Conservation (phyloP, 176 grass and related monocot species). For the sorghum (Sorghum bicolor) region DNA sequence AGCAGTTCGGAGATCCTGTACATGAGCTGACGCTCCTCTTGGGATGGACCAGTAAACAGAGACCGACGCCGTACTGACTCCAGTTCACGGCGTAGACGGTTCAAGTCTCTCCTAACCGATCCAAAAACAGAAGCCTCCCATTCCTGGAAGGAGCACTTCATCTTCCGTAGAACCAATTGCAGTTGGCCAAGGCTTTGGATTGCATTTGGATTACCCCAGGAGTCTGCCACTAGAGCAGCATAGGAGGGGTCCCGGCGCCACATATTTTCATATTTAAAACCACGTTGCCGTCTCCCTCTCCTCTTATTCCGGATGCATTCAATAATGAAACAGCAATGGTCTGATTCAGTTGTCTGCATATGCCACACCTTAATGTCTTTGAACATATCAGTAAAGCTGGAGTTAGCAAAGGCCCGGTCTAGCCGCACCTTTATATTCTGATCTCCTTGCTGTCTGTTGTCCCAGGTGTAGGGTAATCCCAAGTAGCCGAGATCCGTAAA, state of each 20-base stretch:
- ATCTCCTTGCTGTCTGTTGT: too few relatives aligned
- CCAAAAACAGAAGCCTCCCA: not conserved
- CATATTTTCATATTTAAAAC: not conserved
- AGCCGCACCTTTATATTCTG: too few relatives aligned
- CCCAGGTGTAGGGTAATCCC: too few relatives aligned
- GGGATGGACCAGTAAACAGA: accelerated
- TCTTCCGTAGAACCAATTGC: accelerated
- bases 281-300: accelerated
- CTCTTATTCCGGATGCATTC: not conserved
- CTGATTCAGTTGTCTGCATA: too few relatives aligned
- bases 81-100: accelerated
- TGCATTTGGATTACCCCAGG: not conserved
- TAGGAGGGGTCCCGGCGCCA: not conserved
- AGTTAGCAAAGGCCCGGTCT: too few relatives aligned
- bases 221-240: not conserved
- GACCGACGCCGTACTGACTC: accelerated
- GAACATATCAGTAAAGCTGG: too few relatives aligned
- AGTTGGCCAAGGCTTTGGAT: accelerated
- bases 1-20: not conserved
- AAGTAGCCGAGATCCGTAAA: too few relatives aligned
- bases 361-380: too few relatives aligned
- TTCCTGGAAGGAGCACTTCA: not conserved
- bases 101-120: accelerated
- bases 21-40: accelerated
- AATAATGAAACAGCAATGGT: not conserved